Percentiles rank a stretch among this genome's conserved stretches.
Evolutionary conservation across 2,329 filamentous ascomycete genomes (phyloP).

Genomic region (Xylaria sp.): DNA sequence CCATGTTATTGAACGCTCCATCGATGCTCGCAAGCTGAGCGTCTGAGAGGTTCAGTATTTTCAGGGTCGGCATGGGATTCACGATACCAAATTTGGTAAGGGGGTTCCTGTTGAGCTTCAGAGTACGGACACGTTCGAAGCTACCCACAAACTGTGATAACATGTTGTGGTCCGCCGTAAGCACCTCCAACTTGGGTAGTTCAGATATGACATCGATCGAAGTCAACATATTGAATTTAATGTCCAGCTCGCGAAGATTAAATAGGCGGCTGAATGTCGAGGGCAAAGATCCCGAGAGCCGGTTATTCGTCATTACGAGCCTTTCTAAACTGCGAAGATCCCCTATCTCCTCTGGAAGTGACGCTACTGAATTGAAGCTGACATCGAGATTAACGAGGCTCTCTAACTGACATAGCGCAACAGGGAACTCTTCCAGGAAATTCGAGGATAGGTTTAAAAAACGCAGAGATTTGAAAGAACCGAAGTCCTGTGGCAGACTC

Average conservation of each 20-base stretch:
- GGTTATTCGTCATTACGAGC: slow-evolving; percentile 95
- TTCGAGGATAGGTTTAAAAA: slow-evolving; percentile 94
- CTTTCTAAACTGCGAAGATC: slow-evolving; percentile 81
- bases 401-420: slow-evolving; percentile 80
- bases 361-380: slow-evolving; percentile 90
- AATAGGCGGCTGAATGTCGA: slow-evolving; percentile 72
- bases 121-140: slow-evolving; percentile 82
- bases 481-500: slow-evolving; percentile 80
- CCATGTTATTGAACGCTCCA: slow-evolving; percentile 84
- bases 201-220: slow-evolving; percentile 87
- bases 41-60: slow-evolving; percentile 86
- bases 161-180: slow-evolving; percentile 90
- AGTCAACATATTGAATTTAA: slow-evolving; percentile 89
- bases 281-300: slow-evolving; percentile 76
- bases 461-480: slow-evolving; percentile 76
- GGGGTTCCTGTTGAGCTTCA: slow-evolving; percentile 93
- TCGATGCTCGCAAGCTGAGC: slow-evolving; percentile 92
- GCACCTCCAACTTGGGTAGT: slow-evolving; percentile 83
- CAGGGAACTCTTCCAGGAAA: slow-evolving; percentile 81
- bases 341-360: slow-evolving; percentile 78
- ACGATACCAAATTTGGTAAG: slow-evolving; percentile 91
- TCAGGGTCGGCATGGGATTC: slow-evolving; percentile 77
- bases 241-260: slow-evolving; percentile 87
- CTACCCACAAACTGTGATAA: slow-evolving; percentile 88
- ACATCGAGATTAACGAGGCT: slow-evolving; percentile 92